phyloP scores from a whole-genome alignment of 176 grass and related monocot genomes.

The Thalia dealbata region DNA sequence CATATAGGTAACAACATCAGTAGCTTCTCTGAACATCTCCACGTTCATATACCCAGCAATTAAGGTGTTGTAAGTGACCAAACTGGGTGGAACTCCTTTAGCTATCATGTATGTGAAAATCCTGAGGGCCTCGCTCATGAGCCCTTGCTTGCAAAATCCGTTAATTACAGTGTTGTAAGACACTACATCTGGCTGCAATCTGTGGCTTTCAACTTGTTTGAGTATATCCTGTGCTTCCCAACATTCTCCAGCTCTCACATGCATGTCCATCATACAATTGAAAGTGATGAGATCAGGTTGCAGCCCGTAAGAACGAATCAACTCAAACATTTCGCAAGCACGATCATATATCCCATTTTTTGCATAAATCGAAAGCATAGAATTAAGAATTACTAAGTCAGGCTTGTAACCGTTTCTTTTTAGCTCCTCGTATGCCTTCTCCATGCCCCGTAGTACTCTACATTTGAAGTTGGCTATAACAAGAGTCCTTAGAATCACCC shows the following conservation, averaged over 20 bases:
- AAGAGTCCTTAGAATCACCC: slow-evolving; percentile 71
- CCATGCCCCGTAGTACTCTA: slow-evolving; percentile 32
- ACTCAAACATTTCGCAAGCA: slow-evolving; percentile 41
- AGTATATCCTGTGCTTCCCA: slow-evolving; percentile 74
- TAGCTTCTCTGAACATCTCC: slow-evolving; percentile 66
- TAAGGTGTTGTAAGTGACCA: slow-evolving; percentile 69
- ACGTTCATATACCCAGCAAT: slow-evolving; percentile 50
- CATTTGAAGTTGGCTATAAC: slow-evolving; percentile 82
- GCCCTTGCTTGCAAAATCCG: slow-evolving; percentile 84
- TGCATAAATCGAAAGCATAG: slow-evolving; percentile 72
- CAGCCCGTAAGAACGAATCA: slow-evolving; percentile 45
- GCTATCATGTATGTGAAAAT: slow-evolving; percentile 66
- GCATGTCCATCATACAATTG: slow-evolving; percentile 93
- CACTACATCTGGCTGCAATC: slow-evolving; percentile 60
- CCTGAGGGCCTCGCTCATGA: slow-evolving; percentile 72
- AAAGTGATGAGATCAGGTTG: slow-evolving; percentile 68
- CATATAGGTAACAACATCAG: slow-evolving; percentile 79
- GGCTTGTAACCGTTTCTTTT: slow-evolving; percentile 70
- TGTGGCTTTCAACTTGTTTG: slow-evolving; percentile 42
- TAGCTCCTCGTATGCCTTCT: slow-evolving; percentile 63
- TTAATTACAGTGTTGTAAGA: slow-evolving; percentile 95
- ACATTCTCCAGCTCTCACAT: slow-evolving; percentile 59
- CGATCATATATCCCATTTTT: slow-evolving; percentile 58
- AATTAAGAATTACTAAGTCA: slow-evolving; percentile 79
- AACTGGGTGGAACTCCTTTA: slow-evolving; percentile 49